These are phyloP conservation scores for Evansstolkia leycettana DNA, from an alignment of 495 filamentous ascomycete genomes.

Conservation along the genomic window DNA sequence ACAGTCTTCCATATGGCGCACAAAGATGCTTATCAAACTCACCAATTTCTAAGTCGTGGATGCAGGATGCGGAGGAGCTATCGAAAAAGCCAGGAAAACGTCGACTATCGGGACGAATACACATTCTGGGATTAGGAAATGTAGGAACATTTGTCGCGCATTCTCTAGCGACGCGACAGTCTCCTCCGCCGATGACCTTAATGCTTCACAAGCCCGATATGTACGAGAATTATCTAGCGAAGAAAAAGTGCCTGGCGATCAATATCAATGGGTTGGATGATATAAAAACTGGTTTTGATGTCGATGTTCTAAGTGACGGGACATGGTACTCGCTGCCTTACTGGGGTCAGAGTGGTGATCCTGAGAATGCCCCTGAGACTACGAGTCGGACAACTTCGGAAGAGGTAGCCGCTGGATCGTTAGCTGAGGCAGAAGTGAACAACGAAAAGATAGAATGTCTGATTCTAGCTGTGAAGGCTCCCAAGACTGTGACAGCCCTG, in stretches of 20 bases:
- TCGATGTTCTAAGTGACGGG: conserved; percentile 18
- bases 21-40: conserved; percentile 12
- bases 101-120: conserved; percentile 34
- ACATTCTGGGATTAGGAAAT: conserved; percentile 48
- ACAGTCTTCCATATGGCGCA: neutral
- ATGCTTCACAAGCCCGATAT: conserved; percentile 31
- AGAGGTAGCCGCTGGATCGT: conserved; percentile 4
- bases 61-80: conserved; percentile 16
- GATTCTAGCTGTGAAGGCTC: conserved; percentile 56
- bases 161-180: conserved; percentile 38
- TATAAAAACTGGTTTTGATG: conserved; percentile 29
- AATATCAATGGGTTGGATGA: conserved; percentile 27
- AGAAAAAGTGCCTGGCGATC: conserved; percentile 19
- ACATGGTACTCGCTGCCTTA: conserved; percentile 21
- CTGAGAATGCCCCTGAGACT: conserved; percentile 3
- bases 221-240: conserved; percentile 14
- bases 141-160: conserved; percentile 50
- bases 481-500: conserved; percentile 45
- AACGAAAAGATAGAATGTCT: conserved; percentile 56
- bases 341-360: conserved; percentile 15
- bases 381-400: conserved; percentile 2
- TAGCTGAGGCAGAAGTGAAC: conserved; percentile 11
- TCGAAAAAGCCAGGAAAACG: conserved; percentile 10
- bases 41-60: conserved; percentile 10
- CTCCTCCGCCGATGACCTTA: conserved; percentile 48